These are phyloP conservation scores for Erigeron canadensis DNA, from an alignment of 129 eudicot genomes.

Conservation along the genomic window DNA sequence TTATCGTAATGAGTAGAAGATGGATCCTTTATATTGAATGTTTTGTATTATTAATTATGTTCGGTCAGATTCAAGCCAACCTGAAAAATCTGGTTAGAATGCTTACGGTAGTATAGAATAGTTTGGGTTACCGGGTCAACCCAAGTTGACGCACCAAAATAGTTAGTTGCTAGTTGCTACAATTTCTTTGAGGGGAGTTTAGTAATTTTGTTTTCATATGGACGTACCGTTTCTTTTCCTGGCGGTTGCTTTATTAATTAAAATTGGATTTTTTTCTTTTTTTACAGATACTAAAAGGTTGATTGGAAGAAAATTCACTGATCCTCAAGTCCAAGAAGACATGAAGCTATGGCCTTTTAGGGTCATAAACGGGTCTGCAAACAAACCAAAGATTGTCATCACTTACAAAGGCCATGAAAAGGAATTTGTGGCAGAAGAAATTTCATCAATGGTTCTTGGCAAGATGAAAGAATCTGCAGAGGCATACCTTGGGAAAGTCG, in stretches of 20 bases:
- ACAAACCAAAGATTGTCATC: conserved; percentile 19
- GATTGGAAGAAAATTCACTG: conserved; percentile 24
- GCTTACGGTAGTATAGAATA: too few species aligned
- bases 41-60: too few species aligned
- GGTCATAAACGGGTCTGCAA: conserved; percentile 10
- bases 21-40: too few species aligned
- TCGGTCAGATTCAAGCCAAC: too few species aligned
- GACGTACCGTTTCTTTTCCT: too few species aligned
- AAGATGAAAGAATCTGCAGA: conserved; percentile 25
- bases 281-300: conserved; percentile 29
- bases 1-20: neutral
- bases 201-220: neutral
- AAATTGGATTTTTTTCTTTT: too few species aligned
- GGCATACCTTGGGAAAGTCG: conserved; percentile 5
- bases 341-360: conserved; percentile 21
- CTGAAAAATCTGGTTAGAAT: too few species aligned
- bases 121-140: too few species aligned
- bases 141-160: too few species aligned
- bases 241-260: too few species aligned
- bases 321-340: conserved; percentile 4
- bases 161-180: too few species aligned
- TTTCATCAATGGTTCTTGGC: conserved; percentile 21
- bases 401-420: conserved; percentile 15
- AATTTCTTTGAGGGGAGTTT: too few species aligned
- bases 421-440: conserved; percentile 20